phyloP scores from a whole-genome alignment of 2,329 filamentous ascomycete species.

The Penicillium sp. region DNA sequence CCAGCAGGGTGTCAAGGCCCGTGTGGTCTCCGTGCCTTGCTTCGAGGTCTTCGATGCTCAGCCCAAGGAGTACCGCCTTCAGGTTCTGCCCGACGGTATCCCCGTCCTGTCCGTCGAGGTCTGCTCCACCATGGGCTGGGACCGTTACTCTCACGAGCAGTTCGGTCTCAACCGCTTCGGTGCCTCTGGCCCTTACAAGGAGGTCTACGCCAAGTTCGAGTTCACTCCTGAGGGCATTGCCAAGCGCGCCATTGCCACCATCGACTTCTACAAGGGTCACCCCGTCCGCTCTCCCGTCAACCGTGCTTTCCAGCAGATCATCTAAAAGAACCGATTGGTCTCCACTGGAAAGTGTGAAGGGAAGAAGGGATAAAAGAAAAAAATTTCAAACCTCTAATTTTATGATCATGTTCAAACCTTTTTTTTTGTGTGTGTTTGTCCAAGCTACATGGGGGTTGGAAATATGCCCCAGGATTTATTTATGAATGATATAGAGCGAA shows the following conservation, averaged over 20 bases:
- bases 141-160: conserved; percentile 98
- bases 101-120: conserved; percentile 91
- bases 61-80: conserved; percentile 88
- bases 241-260: conserved; percentile 86
- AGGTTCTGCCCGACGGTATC: conserved; percentile 87
- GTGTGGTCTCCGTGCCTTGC: conserved; percentile 93
- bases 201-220: conserved; percentile 99
- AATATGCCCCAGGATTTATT: conserved; percentile 19
- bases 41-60: conserved; percentile 95
- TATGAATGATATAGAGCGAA: conserved; percentile 24
- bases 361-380: not conserved
- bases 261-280: conserved; percentile 96
- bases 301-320: conserved; percentile 91
- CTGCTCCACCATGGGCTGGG: conserved; percentile 96
- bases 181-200: conserved; percentile 93
- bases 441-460: no score
- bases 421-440: conserved; percentile 19
- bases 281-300: conserved; percentile 93
- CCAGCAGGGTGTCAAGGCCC: conserved; percentile 78
- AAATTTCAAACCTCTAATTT: conserved; percentile 13
- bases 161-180: conserved; percentile 99
- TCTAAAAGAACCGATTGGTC: conserved; percentile 53
- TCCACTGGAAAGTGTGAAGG: not conserved
- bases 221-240: conserved; percentile 95
- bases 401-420: not conserved